These are phyloP conservation scores for Alternaria ventricosa DNA, from an alignment of 2,329 filamentous ascomycete species.

Conservation along the genomic window DNA sequence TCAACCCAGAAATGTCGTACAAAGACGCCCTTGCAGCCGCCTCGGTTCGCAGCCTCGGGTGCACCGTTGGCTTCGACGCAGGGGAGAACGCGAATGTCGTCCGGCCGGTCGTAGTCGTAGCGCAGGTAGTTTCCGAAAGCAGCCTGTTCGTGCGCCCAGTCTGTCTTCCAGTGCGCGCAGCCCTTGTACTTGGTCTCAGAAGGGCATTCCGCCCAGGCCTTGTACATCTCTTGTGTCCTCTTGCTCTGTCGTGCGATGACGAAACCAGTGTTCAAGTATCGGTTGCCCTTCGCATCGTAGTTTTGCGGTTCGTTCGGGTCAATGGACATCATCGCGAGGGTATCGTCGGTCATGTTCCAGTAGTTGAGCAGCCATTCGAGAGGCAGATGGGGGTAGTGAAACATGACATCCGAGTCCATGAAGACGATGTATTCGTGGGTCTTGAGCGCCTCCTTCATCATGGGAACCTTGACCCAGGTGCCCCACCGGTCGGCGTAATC, in stretches of 20 bases:
- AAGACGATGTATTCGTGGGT: slow-evolving; percentile 55
- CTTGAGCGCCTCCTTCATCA: slow-evolving; percentile 52
- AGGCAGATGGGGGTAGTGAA: slow-evolving; percentile 56
- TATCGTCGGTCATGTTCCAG: slow-evolving; percentile 56
- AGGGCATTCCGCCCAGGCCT: slow-evolving; percentile 48
- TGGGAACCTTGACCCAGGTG: slow-evolving; percentile 59
- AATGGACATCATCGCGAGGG: slow-evolving; percentile 55
- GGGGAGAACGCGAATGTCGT: slow-evolving; percentile 47
- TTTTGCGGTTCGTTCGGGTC: slow-evolving; percentile 54
- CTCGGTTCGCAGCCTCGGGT: slow-evolving; percentile 41
- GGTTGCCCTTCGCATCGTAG: slow-evolving; percentile 50
- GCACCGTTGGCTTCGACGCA: slow-evolving; percentile 50
- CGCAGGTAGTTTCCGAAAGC: slow-evolving; percentile 50
- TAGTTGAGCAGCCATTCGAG: slow-evolving; percentile 60
- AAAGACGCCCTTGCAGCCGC: slow-evolving; percentile 47
- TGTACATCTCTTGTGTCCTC: slow-evolving; percentile 48
- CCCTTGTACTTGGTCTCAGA: slow-evolving; percentile 43
- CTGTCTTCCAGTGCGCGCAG: slow-evolving; percentile 45
- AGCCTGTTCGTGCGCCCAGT: slow-evolving; percentile 49
- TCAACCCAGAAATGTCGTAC: slow-evolving; percentile 50
- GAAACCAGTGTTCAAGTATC: slow-evolving; percentile 55
- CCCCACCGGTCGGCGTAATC: slow-evolving; percentile 52
- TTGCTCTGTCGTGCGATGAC: slow-evolving; percentile 52
- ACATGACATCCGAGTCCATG: slow-evolving; percentile 59
- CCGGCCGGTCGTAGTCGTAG: slow-evolving; percentile 47